Percentiles rank a stretch among this genome's conserved stretches.
These are phyloP conservation scores for Leccinum subrobustum DNA, from an alignment of 1,284 basidiomycete genomes.

Conservation along the genomic window DNA sequence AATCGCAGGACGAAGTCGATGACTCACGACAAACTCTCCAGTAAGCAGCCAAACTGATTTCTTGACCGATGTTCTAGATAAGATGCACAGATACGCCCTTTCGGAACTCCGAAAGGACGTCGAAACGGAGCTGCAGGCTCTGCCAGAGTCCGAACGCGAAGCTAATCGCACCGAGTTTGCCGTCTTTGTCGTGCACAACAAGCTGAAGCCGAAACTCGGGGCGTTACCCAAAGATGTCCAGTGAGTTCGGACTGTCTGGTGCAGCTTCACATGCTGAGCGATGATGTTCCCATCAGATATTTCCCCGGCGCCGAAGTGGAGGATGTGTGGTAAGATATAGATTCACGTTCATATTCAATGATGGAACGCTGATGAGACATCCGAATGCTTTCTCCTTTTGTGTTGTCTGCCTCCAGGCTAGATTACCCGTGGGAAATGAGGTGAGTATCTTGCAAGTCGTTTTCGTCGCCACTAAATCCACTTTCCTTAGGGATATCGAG, in stretches of 20 bases:
- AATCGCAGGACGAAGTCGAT: constrained; percentile 84
- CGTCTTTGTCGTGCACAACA: constrained; percentile 95
- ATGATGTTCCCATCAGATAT: constrained; percentile 47
- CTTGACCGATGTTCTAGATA: constrained; percentile 4
- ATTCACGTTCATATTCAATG: constrained; percentile 3
- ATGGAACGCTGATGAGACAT: constrained; percentile 14
- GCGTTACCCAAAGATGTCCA: constrained; percentile 63
- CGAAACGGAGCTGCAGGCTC: constrained; percentile 62
- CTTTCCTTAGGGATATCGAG: constrained; percentile 62
- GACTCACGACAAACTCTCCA: constrained; percentile 89
- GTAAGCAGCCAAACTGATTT: constrained; percentile 41
- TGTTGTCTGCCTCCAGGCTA: constrained; percentile 48
- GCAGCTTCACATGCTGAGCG: constrained; percentile 10
- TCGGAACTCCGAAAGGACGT: constrained; percentile 87
- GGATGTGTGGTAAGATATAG: constrained; percentile 54
- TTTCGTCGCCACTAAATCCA: background rate
- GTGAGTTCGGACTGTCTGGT: constrained; percentile 41
- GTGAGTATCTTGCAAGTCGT: constrained; percentile 43
- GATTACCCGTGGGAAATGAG: constrained; percentile 83
- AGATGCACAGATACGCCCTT: constrained; percentile 71
- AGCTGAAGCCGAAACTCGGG: constrained; percentile 82
- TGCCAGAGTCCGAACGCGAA: constrained; percentile 71
- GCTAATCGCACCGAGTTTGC: constrained; percentile 79
- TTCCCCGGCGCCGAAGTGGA: constrained; percentile 66
- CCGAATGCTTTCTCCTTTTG: constrained; percentile 1